phyloP scores from a whole-genome alignment of 495 filamentous ascomycete species.

The Podospora conica region DNA sequence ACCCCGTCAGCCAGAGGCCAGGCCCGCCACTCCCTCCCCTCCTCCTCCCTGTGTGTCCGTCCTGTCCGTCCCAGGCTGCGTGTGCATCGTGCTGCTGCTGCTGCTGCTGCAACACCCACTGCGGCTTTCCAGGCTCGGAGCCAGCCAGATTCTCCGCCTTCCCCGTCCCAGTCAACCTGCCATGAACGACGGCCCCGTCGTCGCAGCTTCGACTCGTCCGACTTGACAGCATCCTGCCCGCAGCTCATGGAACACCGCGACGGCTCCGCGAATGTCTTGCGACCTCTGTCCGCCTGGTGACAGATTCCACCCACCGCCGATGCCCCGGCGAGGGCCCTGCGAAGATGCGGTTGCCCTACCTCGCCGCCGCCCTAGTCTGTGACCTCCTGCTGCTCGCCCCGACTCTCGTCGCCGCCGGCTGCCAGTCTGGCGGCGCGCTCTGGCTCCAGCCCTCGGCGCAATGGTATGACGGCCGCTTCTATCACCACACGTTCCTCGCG shows the following conservation, averaged over 20 bases:
- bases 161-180: not conserved
- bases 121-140: not conserved
- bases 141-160: not conserved
- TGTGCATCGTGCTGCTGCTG: not conserved
- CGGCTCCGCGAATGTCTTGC: conserved; percentile 26
- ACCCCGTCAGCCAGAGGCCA: not conserved
- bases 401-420: conserved; percentile 29
- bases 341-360: conserved; percentile 30
- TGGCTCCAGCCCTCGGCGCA: conserved; percentile 40
- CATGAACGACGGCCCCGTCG: conserved; percentile 11
- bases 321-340: conserved; percentile 23
- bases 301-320: conserved; percentile 14
- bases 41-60: not conserved
- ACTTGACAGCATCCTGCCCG: conserved; percentile 7
- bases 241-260: conserved; percentile 30
- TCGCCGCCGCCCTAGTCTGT: conserved; percentile 32
- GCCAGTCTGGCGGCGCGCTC: conserved; percentile 22
- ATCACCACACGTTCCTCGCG: conserved; percentile 4
- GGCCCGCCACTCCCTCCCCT: not conserved
- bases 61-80: not conserved
- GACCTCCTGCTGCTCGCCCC: conserved; percentile 32
- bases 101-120: not conserved
- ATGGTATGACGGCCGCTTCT: conserved; percentile 30
- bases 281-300: conserved; percentile 24
- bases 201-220: not conserved